phyloP scores from a whole-genome alignment of 2,329 filamentous ascomycete species.

The Hirsutella rhossiliensis region DNA sequence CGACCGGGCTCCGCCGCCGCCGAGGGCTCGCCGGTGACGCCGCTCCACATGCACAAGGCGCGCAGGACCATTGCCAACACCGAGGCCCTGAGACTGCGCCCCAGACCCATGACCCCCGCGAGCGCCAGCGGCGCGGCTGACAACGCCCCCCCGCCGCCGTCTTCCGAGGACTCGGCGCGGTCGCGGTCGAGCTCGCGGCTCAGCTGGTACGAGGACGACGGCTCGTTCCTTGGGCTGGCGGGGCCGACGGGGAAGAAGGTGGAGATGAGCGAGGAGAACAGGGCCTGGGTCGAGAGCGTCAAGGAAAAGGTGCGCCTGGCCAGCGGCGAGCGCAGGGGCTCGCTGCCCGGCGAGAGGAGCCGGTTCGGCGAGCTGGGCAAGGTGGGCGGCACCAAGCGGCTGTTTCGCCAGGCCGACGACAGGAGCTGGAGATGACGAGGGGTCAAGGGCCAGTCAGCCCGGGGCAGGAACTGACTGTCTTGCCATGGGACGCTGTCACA shows the following conservation, averaged over 20 bases:
- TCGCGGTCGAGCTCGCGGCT: conserved; percentile 41
- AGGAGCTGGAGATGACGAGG: not conserved
- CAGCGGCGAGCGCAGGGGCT: conserved; percentile 41
- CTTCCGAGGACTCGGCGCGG: conserved; percentile 29
- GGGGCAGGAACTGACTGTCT: not conserved
- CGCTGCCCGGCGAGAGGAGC: conserved; percentile 16
- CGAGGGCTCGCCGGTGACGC: conserved; percentile 27
- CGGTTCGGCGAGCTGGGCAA: conserved; percentile 60
- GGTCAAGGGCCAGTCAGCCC: not conserved
- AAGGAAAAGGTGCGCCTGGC: conserved; percentile 66
- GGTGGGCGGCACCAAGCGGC: conserved; percentile 59
- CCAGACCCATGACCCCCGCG: conserved; percentile 34
- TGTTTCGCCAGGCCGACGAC: conserved; percentile 42
- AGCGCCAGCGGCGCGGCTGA: conserved; percentile 17
- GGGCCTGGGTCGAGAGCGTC: conserved; percentile 73
- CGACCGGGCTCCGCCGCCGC: conserved; percentile 28
- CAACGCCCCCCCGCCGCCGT: conserved; percentile 21
- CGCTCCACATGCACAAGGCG: conserved; percentile 42
- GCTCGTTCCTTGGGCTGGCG: conserved; percentile 52
- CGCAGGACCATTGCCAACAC: conserved; percentile 27
- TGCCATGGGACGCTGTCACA: no score
- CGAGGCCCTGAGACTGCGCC: conserved; percentile 18
- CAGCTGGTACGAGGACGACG: conserved; percentile 48
- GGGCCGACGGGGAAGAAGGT: conserved; percentile 55
- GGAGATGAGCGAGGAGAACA: conserved; percentile 59